phyloP scores from a whole-genome alignment of 108 stramenopile species.

The Poteriospumella lacustris region DNA sequence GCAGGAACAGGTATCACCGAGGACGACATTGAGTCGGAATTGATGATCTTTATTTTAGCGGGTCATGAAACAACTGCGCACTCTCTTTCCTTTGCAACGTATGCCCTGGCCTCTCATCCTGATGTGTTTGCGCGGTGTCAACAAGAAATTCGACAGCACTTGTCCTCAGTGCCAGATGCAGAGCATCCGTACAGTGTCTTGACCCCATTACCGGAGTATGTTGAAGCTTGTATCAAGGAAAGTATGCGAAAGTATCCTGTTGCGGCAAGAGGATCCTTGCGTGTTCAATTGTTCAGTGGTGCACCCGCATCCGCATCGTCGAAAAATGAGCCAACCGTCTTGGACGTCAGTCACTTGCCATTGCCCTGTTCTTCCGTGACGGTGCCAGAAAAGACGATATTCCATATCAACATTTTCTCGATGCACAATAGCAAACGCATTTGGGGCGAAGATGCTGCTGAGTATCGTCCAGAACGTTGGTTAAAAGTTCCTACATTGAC shows the following conservation, averaged over 20 bases:
- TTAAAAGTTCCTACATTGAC: not conserved
- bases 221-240: conserved; percentile 9
- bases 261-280: not conserved
- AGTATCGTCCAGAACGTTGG: not conserved
- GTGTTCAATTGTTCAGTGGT: not conserved
- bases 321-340: too few relatives aligned
- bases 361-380: too few relatives aligned
- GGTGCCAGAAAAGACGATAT: not conserved
- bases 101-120: not conserved
- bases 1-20: conserved; percentile 13
- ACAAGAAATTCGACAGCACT: too few relatives aligned
- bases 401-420: not conserved
- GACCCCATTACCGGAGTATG: not conserved
- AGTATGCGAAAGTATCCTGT: conserved; percentile 19
- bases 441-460: not conserved
- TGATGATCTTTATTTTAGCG: not conserved
- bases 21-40: not conserved
- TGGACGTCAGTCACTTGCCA: too few relatives aligned
- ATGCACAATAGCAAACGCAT: not conserved
- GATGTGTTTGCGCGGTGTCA: too few relatives aligned
- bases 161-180: too few relatives aligned
- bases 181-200: not conserved
- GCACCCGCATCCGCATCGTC: not conserved
- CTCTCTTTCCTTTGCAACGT: not conserved
- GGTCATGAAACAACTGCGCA: conserved; percentile 18